phyloP scores from a whole-genome alignment of 2,329 filamentous ascomycete species.

The Tolypocladium pustulatum region DNA sequence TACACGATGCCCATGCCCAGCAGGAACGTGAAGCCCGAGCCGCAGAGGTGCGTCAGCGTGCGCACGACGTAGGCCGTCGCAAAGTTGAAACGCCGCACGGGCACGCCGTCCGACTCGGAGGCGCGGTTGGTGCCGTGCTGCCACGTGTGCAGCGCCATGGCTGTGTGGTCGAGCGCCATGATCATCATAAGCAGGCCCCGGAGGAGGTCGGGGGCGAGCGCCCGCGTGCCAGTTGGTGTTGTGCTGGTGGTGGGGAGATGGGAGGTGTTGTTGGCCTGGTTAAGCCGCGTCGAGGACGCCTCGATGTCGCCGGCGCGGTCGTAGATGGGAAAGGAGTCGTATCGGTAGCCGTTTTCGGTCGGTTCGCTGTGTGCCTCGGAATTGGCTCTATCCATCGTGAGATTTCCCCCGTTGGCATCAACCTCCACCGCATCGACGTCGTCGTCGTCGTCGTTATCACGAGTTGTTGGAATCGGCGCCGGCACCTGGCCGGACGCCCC shows the following conservation, averaged over 20 bases:
- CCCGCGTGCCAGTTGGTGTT: conserved; percentile 12
- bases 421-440: neutral
- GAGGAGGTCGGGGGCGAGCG: conserved; percentile 31
- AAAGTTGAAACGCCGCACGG: conserved; percentile 26
- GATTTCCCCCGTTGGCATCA: neutral
- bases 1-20: conserved; percentile 35
- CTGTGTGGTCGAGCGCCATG: conserved; percentile 34
- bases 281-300: neutral
- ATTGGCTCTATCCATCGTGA: neutral
- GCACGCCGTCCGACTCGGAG: conserved; percentile 23
- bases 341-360: conserved; percentile 6
- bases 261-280: neutral
- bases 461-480: neutral
- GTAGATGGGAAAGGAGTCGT: conserved; percentile 8
- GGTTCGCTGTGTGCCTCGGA: neutral
- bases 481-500: neutral
- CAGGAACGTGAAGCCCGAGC: conserved; percentile 33
- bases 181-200: conserved; percentile 32
- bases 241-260: neutral
- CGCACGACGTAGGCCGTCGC: conserved; percentile 26
- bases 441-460: neutral
- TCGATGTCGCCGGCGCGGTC: neutral
- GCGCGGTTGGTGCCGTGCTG: conserved; percentile 25
- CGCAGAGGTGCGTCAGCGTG: conserved; percentile 33
- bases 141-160: conserved; percentile 28